phyloP scores from a whole-genome alignment of 2,329 filamentous ascomycete species.

The Pezizomycotina sp. region DNA sequence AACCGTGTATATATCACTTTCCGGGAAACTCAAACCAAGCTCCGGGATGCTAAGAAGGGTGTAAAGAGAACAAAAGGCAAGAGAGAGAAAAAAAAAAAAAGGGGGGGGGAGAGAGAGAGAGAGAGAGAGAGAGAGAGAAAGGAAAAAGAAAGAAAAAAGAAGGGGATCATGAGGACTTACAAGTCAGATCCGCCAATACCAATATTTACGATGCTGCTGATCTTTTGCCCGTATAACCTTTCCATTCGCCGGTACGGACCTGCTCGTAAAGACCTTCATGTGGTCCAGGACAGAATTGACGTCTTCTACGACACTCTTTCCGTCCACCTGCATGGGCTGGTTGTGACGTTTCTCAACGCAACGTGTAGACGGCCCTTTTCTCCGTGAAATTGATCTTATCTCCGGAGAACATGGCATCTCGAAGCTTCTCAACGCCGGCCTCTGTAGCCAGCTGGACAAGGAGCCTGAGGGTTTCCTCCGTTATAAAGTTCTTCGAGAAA shows the following conservation, averaged over 20 bases:
- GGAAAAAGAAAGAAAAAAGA: slow-evolving; percentile 2
- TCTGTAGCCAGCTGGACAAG: slow-evolving; percentile 83
- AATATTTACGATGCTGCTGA: slow-evolving; percentile 91
- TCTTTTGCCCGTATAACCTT: slow-evolving; percentile 92
- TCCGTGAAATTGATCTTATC: slow-evolving; percentile 99
- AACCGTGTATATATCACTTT: not conserved
- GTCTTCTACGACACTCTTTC: slow-evolving; percentile 68
- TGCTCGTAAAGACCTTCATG: slow-evolving; percentile 98
- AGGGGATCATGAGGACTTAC: slow-evolving; percentile 40
- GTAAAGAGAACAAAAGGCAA: too few species aligned
- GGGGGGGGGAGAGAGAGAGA: not conserved
- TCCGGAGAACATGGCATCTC: slow-evolving; percentile 92
- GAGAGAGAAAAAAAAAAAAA: not conserved
- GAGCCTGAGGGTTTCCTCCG: slow-evolving; percentile 70
- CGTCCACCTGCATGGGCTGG: slow-evolving; percentile 42
- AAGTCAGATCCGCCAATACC: slow-evolving; percentile 97
- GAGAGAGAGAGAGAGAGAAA: slow-evolving; percentile 22
- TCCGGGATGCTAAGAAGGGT: too few species aligned
- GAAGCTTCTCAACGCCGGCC: slow-evolving; percentile 77
- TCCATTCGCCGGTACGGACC: slow-evolving; percentile 88
- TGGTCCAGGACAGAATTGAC: slow-evolving; percentile 84
- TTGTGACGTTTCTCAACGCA: slow-evolving; percentile 81
- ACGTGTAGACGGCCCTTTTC: slow-evolving; percentile 85
- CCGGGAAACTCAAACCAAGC: slow-evolving; percentile 1
- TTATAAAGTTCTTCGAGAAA: slow-evolving; percentile 95